Evolutionary conservation across 2,329 filamentous ascomycete genomes (phyloP), one percentile per base, ranked within the genome.

Genomic region (Penicillium hesseltinei): DNA sequence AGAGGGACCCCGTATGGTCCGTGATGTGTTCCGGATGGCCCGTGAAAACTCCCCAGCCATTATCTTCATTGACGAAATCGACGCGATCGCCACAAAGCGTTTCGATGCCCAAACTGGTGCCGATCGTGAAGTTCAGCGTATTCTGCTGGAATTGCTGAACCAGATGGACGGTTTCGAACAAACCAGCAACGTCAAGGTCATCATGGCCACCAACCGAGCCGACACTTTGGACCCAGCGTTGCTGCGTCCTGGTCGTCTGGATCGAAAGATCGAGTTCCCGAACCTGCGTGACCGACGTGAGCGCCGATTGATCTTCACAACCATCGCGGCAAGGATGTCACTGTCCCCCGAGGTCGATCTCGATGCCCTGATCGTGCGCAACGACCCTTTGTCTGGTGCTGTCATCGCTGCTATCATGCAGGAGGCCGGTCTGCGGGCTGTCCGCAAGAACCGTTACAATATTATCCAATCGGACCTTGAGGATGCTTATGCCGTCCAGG

Each of bases 91-190:
- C 60, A 99, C 94, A 40, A 99, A 99, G 81, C 93, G 94, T 76
- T 99, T 99, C 78, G 94, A 99, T 74, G 94, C 94, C 25, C 94
- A 99, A 78, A 99, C 94, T 4, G 94, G 94, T 75, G 94, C 94
- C 65, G 94, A 99, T 73, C 87, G 94, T 79, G 94, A 99, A 78
- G 94, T 99, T 17, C 94, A 99, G 81, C 93, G 94, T 83, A 99
- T 99, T 71, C 82, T 99, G 58, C 88, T 99, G 59, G 94, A 99
- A 77, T 81, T 99, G 66, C 88, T 99, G 63, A 99, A 99, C 80
- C 94, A 99, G 79, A 99, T 99, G 94, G 94, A 99, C 75, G 94
- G 94, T 64, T 99, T 99, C 81, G 94, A 99, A 76, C 94, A 99
- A 78, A 96, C 92, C 0, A 90, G 91, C 75, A 99, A 99, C 77